Percentiles rank a stretch among this genome's conserved stretches.
phyloP scores from a whole-genome alignment of 441 rosid species.

The Adansonia grandidieri region DNA sequence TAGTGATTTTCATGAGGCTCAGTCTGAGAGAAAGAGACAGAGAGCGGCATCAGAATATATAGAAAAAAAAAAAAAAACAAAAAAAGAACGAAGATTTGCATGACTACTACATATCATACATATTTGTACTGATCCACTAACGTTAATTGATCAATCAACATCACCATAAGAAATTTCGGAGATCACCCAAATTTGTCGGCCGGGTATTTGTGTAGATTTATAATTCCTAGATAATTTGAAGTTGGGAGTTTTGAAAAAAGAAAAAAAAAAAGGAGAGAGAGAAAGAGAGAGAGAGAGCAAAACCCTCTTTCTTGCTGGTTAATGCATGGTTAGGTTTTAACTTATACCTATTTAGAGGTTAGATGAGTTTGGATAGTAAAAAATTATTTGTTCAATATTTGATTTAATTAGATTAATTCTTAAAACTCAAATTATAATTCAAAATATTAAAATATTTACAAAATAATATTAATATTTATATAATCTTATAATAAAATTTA shows the following conservation, averaged over 20 bases:
- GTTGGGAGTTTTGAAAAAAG: slow-evolving; percentile 8
- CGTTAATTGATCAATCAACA: not conserved
- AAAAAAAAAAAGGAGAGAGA: not conserved
- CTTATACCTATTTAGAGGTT: no score
- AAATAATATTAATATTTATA: no score
- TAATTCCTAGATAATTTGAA: not conserved
- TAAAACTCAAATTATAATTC: no score
- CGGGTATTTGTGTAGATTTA: not conserved
- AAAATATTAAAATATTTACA: no score
- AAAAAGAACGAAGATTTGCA: not conserved
- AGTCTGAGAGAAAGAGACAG: not conserved
- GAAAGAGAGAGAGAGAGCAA: not conserved
- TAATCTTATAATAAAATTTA: no score
- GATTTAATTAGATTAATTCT: no score
- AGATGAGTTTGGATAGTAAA: no score
- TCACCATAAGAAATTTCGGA: not conserved
- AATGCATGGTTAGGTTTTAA: no score
- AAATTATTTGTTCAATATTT: no score
- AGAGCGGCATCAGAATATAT: not conserved
- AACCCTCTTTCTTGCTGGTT: not conserved
- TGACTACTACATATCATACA: not conserved
- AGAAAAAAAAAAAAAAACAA: not conserved
- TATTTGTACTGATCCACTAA: not conserved
- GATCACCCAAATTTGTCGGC: slow-evolving; percentile 21
- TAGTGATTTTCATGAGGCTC: not conserved